Evolutionary conservation across 805 yeast genomes (phyloP), one percentile per base, ranked within the genome.

Genomic region (Lipomyces oligophaga): DNA sequence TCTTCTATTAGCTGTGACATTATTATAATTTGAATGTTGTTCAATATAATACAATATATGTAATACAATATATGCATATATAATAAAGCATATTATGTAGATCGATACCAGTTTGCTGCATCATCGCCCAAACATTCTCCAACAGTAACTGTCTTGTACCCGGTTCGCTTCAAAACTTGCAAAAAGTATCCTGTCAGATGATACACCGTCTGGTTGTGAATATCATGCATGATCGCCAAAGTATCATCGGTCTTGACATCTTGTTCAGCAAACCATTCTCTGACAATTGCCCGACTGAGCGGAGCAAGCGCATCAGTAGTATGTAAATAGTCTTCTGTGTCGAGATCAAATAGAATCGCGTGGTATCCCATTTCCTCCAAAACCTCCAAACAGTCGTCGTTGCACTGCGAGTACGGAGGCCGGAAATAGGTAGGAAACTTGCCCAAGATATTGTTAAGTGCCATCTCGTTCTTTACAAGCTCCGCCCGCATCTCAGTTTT

Each of bases 101-200:
- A 41, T 24, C 52, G 34, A 24, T 47, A 50, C 53, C 53, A 49
- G 36, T 44, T 20, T 34, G 32, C 34, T 25, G 44, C 41, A 4
- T 49, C 46, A 40, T 49, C 53, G 6, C 36, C 41, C n/a, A 49
- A 31, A 19, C 53, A 49, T 22, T 49, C 49, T 13, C 53, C 53
- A n/a, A 49, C 46, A 3, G 53, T 49, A 6, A 49, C 49, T 6
- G 45, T 40, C 41, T n/a, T n/a, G n/a, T n/a, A n/a, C n/a, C n/a
- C n/a, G n/a, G n/a, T n/a, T n/a, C n/a, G n/a, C n/a, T n/a, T 34
- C 24, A 33, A 20, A 16, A 30, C 13, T 11, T 49, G 35, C n/a
- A 49, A 28, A 15, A 41, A 24, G 35, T 44, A 49, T 5, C 32
- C 33, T 11, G 53, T 49, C 18, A 49, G 21, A 18, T 49, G 44